Evolutionary conservation across 1,284 basidiomycete species (phyloP).

Genomic region (Cutaneotrichosporon cavernicola): DNA sequence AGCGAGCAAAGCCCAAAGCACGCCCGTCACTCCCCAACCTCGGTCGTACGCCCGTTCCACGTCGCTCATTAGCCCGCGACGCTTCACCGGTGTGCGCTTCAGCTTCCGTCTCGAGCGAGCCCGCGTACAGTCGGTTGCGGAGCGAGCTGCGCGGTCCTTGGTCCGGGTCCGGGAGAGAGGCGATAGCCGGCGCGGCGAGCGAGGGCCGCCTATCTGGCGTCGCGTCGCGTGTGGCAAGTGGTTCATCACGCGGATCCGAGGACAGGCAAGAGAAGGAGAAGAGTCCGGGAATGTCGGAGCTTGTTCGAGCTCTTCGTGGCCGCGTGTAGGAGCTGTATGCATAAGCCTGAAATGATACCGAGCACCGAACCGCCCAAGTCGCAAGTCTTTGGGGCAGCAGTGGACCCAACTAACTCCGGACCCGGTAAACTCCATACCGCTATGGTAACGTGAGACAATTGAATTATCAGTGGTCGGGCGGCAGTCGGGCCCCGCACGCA

Average conservation of each 20-base stretch:
- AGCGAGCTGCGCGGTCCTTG: conserved; percentile 28
- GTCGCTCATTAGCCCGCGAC: conserved; percentile 2
- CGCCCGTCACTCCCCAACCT: not conserved
- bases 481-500: too few relatives aligned
- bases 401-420: too few relatives aligned
- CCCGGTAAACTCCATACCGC: too few relatives aligned
- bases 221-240: not conserved
- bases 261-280: not conserved
- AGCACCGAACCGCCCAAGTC: too few relatives aligned
- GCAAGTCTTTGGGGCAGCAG: too few relatives aligned
- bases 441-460: too few relatives aligned
- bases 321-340: not conserved
- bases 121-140: conserved; percentile 40
- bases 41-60: not conserved
- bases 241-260: not conserved
- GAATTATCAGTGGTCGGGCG: too few relatives aligned
- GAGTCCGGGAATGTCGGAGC: conserved; percentile 12
- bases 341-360: not conserved
- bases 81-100: not conserved
- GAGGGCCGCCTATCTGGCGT: conserved; percentile 11
- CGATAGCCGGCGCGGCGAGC: not conserved
- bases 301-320: conserved; percentile 17
- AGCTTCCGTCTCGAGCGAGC: conserved; percentile 38
- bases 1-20: not conserved
- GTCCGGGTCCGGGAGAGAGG: not conserved